Evolutionary conservation across 1,284 basidiomycete species (phyloP).

Genomic region (Phlebopus sp.): DNA sequence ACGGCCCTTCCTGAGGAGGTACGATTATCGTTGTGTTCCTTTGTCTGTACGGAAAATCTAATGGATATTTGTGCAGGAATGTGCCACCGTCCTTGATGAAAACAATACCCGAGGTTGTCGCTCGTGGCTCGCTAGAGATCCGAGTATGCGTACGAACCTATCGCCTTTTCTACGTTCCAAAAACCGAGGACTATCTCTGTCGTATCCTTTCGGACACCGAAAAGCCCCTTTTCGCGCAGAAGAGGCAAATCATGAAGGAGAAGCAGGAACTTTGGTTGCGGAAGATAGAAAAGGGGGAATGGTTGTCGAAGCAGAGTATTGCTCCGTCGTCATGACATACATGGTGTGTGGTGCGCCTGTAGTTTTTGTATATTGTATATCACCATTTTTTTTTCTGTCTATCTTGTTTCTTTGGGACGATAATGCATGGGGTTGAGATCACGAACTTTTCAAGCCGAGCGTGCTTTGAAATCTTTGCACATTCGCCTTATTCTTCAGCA

Average conservation of each 20-base stretch:
- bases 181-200: conserved; percentile 67
- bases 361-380: no score
- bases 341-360: no score
- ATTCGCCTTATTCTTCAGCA: no score
- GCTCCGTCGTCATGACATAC: background rate
- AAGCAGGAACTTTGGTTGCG: conserved; percentile 15
- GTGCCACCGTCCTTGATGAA: conserved; percentile 36
- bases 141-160: conserved; percentile 86
- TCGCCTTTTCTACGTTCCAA: conserved; percentile 78
- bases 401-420: no score
- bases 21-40: no score
- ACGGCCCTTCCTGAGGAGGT: conserved; percentile 77
- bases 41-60: background rate
- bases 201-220: conserved; percentile 11
- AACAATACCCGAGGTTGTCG: conserved; percentile 43
- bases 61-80: conserved; percentile 36
- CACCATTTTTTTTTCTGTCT: no score
- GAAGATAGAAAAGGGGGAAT: conserved; percentile 16
- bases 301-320: conserved; percentile 7
- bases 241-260: conserved; percentile 6
- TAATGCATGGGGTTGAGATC: no score
- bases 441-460: no score
- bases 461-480: no score
- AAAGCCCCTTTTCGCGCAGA: no score
- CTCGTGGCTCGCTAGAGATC: conserved; percentile 69